Evolutionary conservation across 2,329 filamentous ascomycete genomes (phyloP).

Genomic region (Stagonosporopsis vannaccii): DNA sequence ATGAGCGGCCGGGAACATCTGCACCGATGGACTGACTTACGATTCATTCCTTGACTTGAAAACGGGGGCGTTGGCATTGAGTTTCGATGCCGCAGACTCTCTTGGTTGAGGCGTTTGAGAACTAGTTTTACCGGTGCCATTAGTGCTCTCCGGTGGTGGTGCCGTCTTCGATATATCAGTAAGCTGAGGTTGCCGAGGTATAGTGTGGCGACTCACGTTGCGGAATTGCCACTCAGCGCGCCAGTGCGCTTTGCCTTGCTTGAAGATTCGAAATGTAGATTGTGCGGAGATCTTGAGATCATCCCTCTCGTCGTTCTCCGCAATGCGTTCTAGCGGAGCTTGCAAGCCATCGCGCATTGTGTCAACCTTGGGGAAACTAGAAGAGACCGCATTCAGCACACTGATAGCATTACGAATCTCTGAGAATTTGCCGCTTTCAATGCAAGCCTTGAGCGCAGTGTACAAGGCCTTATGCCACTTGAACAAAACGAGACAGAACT

Average conservation of each 20-base stretch:
- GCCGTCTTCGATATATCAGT: conserved; percentile 31
- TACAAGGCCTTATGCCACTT: conserved; percentile 90
- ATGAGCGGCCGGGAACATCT: conserved; percentile 16
- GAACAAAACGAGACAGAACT: conserved; percentile 84
- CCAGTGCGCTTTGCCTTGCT: conserved; percentile 72
- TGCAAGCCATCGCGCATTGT: conserved; percentile 79
- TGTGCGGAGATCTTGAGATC: conserved; percentile 78
- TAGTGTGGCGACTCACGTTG: conserved; percentile 57
- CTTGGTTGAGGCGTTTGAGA: conserved; percentile 54
- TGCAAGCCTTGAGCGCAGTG: conserved; percentile 79
- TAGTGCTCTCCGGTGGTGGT: conserved; percentile 30
- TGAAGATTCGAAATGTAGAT: conserved; percentile 74
- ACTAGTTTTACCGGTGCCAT: conserved; percentile 40
- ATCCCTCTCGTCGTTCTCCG: conserved; percentile 67
- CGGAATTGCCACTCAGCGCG: conserved; percentile 78
- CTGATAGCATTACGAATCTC: conserved; percentile 96
- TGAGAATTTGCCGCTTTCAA: conserved; percentile 90
- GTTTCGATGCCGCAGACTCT: conserved; percentile 47
- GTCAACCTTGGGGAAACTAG: conserved; percentile 86
- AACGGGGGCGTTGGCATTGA: conserved; percentile 65
- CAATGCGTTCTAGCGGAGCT: conserved; percentile 68
- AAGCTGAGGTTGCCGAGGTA: neutral
- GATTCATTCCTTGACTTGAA: conserved; percentile 63
- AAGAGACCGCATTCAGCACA: conserved; percentile 79
- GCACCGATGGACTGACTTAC: conserved; percentile 31